These are phyloP conservation scores for Abrus precatorius DNA, from an alignment of 306 rosid species.

Conservation along the genomic window DNA sequence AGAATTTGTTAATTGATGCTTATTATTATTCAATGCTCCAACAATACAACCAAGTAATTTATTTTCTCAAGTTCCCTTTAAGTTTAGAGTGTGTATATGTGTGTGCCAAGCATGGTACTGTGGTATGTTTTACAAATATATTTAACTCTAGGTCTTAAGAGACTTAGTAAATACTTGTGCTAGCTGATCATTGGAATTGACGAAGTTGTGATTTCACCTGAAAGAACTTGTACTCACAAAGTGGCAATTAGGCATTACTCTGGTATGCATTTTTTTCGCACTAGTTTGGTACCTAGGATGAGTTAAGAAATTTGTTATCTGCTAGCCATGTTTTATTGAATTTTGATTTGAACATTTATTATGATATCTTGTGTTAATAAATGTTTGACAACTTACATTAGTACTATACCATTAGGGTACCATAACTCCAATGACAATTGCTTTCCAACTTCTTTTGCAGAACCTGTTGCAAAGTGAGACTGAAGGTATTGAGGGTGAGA, in stretches of 20 bases:
- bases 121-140: too few relatives aligned
- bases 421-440: slow-evolving; percentile 11
- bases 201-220: too few relatives aligned
- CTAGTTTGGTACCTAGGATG: not conserved
- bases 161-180: too few relatives aligned
- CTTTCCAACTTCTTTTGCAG: slow-evolving; percentile 47
- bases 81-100: too few relatives aligned
- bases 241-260: not conserved
- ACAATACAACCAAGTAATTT: too few relatives aligned
- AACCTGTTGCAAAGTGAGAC: slow-evolving; percentile 73
- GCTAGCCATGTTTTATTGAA: slow-evolving; percentile 23
- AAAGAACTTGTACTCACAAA: too few relatives aligned
- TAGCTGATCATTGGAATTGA: too few relatives aligned
- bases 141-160: too few relatives aligned
- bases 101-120: too few relatives aligned
- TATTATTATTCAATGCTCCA: too few relatives aligned
- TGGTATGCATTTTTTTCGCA: not conserved
- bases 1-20: too few relatives aligned
- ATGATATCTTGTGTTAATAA: slow-evolving; percentile 11
- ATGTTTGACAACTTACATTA: not conserved
- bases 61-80: too few relatives aligned
- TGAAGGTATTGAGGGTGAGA: slow-evolving; percentile 67
- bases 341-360: slow-evolving; percentile 28
- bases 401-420: not conserved
- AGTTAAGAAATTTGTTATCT: slow-evolving; percentile 17